Base-by-base conservation (phyloP, 2,329 filamentous ascomycete genomes). In the Penicillium sp. region DNA sequence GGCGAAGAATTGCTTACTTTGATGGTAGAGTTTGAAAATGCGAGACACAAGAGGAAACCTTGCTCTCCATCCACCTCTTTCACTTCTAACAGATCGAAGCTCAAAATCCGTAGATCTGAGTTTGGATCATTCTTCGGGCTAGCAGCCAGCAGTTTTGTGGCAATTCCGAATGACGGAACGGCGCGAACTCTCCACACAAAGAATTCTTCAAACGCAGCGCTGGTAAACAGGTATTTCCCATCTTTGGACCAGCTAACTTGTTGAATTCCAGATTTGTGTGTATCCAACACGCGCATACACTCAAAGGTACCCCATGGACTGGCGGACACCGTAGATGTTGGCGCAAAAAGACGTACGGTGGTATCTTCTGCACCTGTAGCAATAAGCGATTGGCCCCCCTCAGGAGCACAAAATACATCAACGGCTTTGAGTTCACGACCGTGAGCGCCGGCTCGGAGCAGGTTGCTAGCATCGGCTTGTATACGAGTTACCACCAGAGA, bases 151-250 rank as follows among this genome's bases (percentile, higher is more conserved):
- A 83, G 80, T 0, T 83, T 73, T 1, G 83, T 75, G 0, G 84
- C 82, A 9, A 85, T 64, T 3, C 75, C 77, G 52, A 83, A 74
- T 1, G 79, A 77, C 24, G 85, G 79, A 6, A 89, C 70, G 10
- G 68, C 67, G 44, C 77, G 78, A 32, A 93, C 72, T 39, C 84
- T 82, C 93, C 94, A 99, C 10, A 92, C 82, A 64, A 88, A 93
- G 59, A 97, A 88, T 72, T 99, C 93, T 70, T 97, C 93, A 57
- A 86, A 87, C 0, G 92, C 94, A 5, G 85, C 91, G 65, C 91
- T 92, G 60, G 90, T 96, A 69, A 97, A 89, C 2, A 99, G 82
- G 63, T 88, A 89, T 1, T 78, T 71, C 2, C 87, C 83, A 44
- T 84, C 81, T 0, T 71, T 69, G 1, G 89, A 85, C 90, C 91